Evolutionary conservation across 2,329 filamentous ascomycete genomes (phyloP), one percentile per base, ranked within the genome.

Genomic region (Pseudocercospora eumusae): DNA sequence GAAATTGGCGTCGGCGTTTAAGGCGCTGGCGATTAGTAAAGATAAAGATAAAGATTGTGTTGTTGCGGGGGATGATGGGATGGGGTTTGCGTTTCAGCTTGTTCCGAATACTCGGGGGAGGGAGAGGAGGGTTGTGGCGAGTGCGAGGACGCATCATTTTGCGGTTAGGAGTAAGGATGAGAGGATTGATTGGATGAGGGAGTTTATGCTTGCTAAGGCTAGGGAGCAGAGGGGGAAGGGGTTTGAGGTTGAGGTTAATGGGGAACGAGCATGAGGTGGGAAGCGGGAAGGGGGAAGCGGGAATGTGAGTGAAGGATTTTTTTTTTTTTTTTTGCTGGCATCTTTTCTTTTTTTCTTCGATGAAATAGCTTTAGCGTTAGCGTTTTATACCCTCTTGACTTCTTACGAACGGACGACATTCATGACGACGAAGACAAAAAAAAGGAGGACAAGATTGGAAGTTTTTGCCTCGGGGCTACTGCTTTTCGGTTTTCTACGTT

Each of bases 141-240:
- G 50, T 13, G 60, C 58, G 27, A 97, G 96, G 83, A 90, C 91
- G 49, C 93, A 98, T 73, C 92, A 98, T 75, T 98, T 98, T 75
- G 91, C 93, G 0, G 93, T 97, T 69, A 89, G 89, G 78, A 86
- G 83, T 70, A 85, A 92, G 13, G 91, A 97, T 73, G 91, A 97
- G 74, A 85, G 93, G 64, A 97, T 98, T 71, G 93, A 97, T 75
- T 99, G 95, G 95, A 96, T 96, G 91, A 84, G 91, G 59, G 91
- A 96, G 82, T 80, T 96, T 64, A 96, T 96, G 91, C 85, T 96
- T 50, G 91, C 91, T 58, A 95, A 95, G 80, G 91, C 91, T 18
- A 80, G 92, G 74, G 90, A 88, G 81, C 89, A 92, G 77, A 95
- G 93, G 83, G 87, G 86, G 52, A 88, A 92, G 69, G 91, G 91